Evolutionary conservation across 352 stramenopile species (phyloP).

Genomic region (Plasmopara halstedii): DNA sequence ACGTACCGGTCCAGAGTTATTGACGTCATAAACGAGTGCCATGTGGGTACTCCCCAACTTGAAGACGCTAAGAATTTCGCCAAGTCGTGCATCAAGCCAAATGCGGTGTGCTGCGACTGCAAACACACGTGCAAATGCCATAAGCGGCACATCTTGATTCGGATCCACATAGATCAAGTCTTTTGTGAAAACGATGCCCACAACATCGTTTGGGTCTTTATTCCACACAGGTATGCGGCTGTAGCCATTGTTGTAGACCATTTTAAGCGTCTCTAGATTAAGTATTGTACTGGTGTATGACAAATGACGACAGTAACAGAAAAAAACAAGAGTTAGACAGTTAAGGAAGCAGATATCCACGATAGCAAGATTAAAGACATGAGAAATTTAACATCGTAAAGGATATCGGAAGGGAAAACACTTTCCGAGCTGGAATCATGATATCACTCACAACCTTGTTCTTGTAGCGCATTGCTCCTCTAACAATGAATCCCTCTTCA

Average conservation of each 20-base stretch:
- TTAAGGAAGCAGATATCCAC: constrained; percentile 19
- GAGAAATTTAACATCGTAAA: constrained; percentile 6
- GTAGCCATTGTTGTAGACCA: constrained; percentile 88
- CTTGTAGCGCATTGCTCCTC: constrained; percentile 77
- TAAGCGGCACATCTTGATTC: constrained; percentile 48
- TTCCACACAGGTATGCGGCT: constrained; percentile 93
- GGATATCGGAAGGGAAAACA: constrained; percentile 75
- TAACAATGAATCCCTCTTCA: constrained; percentile 94
- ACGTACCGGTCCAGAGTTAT: constrained; percentile 72
- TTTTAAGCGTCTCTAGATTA: constrained; percentile 50
- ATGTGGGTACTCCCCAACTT: constrained; percentile 66
- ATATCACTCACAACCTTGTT: constrained; percentile 80
- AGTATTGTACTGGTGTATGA: constrained; percentile 40
- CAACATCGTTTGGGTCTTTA: constrained; percentile 93
- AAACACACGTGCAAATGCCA: constrained; percentile 90
- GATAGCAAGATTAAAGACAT: neutral
- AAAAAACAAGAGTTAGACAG: constrained; percentile 16
- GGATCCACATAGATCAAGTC: constrained; percentile 84
- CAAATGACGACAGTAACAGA: neutral
- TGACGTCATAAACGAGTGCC: constrained; percentile 69
- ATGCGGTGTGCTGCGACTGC: constrained; percentile 61
- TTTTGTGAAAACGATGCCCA: constrained; percentile 94
- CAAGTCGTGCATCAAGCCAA: constrained; percentile 57
- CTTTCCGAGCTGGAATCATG: constrained; percentile 86
- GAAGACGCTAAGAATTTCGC: constrained; percentile 69